Base-by-base conservation (phyloP, 371 early-diverging fungal genomes). In the Capniomyces stellatus region DNA sequence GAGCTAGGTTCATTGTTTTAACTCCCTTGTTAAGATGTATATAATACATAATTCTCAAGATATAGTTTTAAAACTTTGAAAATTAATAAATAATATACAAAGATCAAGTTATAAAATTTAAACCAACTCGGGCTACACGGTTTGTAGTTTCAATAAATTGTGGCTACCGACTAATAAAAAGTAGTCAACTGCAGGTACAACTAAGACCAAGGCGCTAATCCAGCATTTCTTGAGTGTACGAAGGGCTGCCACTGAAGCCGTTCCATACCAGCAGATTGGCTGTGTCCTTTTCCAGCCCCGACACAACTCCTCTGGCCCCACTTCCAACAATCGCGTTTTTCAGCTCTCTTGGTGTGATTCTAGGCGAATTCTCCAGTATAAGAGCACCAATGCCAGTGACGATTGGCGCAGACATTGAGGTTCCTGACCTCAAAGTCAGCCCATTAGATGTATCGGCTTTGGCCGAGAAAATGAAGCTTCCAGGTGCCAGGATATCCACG, bases 401-500 rank as follows among this genome's bases (percentile, higher is more conserved):
- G n/a, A 49, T 49, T 27, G 23, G 29, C n/a, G 49, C 49, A 10
- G 49, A 21, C n/a, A 49, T 24, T 49, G 49, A 49, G 3, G 49
- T 49, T 27, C 49, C 49, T n/a, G 28, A 29, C 10, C 10, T 6
- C 8, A 30, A 30, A n/a, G 13, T 10, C 2, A 49, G 29, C n/a
- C 4, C 49, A n/a, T 4, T 25, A 24, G 28, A n/a, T 18, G 49
- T 29, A 6, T 30, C 49, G 8, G n/a, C 49, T 3, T n/a, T 30
- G 2, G 53, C 53, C 8, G 22, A 2, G 27, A 52, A 25, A 21
- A 52, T 42, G 10, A 4, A 25, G 18, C 4, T 3, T 3, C 53
- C 53, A 15, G 53, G 53, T n/a, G 53, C 53, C 18, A 52, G 28
- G 24, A 52, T 25, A 25, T 52, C 48, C n/a, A 48, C 48, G n/a